Percentiles rank a stretch among this genome's conserved stretches.
These are phyloP conservation scores for Lyophyllum atratum DNA, from an alignment of 768 basidiomycete species.

Conservation along the genomic window DNA sequence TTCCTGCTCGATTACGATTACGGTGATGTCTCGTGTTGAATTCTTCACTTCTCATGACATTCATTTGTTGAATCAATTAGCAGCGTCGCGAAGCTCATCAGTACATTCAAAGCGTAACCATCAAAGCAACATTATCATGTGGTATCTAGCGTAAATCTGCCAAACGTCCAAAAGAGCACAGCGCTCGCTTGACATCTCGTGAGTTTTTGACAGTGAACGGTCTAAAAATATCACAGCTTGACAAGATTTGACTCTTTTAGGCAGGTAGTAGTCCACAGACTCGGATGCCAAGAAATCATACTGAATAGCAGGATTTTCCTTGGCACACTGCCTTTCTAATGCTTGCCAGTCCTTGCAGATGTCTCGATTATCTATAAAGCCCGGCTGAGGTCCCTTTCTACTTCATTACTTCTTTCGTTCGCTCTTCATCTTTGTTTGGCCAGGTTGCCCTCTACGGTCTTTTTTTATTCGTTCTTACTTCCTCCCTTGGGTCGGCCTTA, in stretches of 20 bases:
- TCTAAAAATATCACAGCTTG: conserved; percentile 4
- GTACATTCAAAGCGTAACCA: neutral
- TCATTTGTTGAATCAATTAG: neutral
- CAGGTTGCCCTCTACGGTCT: conserved; percentile 41
- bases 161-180: conserved; percentile 5
- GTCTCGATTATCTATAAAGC: conserved; percentile 20
- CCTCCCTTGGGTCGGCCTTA: conserved; percentile 30
- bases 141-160: conserved; percentile 8
- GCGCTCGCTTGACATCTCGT: conserved; percentile 2
- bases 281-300: conserved; percentile 9
- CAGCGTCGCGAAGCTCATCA: neutral
- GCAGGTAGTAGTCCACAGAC: conserved; percentile 10
- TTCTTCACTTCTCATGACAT: too few relatives aligned
- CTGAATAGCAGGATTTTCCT: neutral
- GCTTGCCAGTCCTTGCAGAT: neutral
- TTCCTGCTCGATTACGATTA: too few relatives aligned
- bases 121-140: neutral
- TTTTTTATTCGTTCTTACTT: conserved; percentile 29
- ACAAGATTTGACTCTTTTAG: neutral
- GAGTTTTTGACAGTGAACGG: conserved; percentile 1
- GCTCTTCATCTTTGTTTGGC: conserved; percentile 31
- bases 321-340: neutral
- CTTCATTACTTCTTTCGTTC: conserved; percentile 21
- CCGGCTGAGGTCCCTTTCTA: neutral
- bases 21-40: too few relatives aligned